Base-by-base conservation (phyloP, 2,329 filamentous ascomycete species). In the Nannizziopsis barbatae region DNA sequence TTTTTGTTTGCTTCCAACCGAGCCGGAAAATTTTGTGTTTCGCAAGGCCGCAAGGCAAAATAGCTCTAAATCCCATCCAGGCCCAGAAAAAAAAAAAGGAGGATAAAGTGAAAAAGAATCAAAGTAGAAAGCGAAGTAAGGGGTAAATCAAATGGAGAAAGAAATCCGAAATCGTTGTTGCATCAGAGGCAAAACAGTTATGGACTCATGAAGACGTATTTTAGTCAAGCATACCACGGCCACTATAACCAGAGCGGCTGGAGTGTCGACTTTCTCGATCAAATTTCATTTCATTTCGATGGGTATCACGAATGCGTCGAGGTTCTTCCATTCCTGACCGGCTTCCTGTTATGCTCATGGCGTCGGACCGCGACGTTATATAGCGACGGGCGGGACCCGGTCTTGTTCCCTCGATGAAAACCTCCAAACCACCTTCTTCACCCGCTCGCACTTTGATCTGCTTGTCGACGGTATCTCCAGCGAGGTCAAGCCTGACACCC, bases 361-460 rank as follows among this genome's bases (percentile, higher is more conserved):
- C 62, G 37, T 67, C 64, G 22, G 65, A 67, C 3, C 62, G 60
- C 5, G 57, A 50, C 18, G 58, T 56, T 37, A 67, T 53, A 51
- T 68, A 68, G 47, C 62, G 61, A 53, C 64, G 65, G 11, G 64
- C 60, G 7, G 36, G 22, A 2, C 37, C 45, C 7, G 4, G 4
- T 47, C 60, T 60, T 27, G 58, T 60, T 6, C 53, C 53, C 39
- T 62, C 64, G 47, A 69, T 67, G 49, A 65, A 67, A 44, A 69
- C 52, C 48, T 65, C 64, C 17, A 67, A 52, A 2, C 54, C 60
- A 38, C 67, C 66, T 15, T 63, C 58, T 5, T 69, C 62, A 22
- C 63, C 64, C 0, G 65, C 61, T 17, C 63, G 62, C 35, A 69
- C 53, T 49, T 61, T 68, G 54, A 69, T 68, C 40, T 66, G 67